Base-by-base conservation (phyloP, 441 rosid genomes). In the Erodium moschatum region DNA sequence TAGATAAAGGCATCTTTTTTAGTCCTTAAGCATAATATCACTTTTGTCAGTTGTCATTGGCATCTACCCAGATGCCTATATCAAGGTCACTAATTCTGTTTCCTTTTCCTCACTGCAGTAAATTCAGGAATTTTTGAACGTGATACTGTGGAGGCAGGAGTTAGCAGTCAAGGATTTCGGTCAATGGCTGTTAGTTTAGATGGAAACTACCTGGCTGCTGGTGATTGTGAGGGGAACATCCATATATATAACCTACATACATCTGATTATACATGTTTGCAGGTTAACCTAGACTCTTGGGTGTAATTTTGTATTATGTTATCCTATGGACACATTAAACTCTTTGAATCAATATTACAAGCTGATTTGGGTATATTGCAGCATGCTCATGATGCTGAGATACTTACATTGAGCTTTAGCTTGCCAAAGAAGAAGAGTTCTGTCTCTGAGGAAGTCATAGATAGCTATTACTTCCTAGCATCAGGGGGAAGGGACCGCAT, bases 171-270 rank as follows among this genome's bases (percentile, higher is more conserved):
- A 71, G 94, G 92, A 63, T 83, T 89, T 72, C 87, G 92, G 67
- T 86, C 94, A 66, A 77, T 89, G 75, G 92, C 92, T 62, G 83
- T 84, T 73, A 86, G 94, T 70, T 81, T 85, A 72, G 96, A 89
- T 78, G 97, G 91, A 72, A 82, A 83, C 80, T 89, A 86, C 81
- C 77, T 91, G 68, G 96, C 91, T 69, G 89, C 89, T 72, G 94
- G 97, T 73, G 97, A 89, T 79, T 81, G 80, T 76, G 86, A 84
- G 73, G 97, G 97, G 71, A 91, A 89, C 80, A 85, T 91, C 75
- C 97, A 91, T 75, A 87, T 89, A 65, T 91, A 84, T 81, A 83
- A 85, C 78, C 84, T 91, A 64, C 72, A 75, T 46, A 77, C 87
- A 74, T 86, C 81, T 71, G 89, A 84, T 50, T 89, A 91, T 72